Conservation (phyloP, 2,329 filamentous ascomycete species). For the Xylaria sp. region DNA sequence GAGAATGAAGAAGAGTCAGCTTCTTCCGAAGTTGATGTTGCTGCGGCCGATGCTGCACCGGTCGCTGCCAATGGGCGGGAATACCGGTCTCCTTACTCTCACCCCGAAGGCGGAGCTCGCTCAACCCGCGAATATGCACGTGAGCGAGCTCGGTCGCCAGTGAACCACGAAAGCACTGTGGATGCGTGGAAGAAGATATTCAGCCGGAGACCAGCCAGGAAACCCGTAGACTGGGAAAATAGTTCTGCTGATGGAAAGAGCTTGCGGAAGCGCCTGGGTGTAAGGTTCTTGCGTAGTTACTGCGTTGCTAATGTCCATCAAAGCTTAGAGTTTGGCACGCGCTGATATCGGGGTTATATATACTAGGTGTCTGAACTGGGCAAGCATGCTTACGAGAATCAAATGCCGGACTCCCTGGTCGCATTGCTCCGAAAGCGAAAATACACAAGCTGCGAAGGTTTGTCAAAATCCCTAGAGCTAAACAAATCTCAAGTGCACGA, state of each 20-base stretch:
- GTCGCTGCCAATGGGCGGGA: constrained; percentile 12
- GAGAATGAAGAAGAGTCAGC: constrained; percentile 55
- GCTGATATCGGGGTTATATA: constrained; percentile 41
- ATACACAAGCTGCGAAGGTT: constrained; percentile 65
- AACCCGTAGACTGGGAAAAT: constrained; percentile 9
- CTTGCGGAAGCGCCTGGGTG: constrained; percentile 36
- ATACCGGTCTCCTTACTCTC: constrained; percentile 40
- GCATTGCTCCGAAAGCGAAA: constrained; percentile 70
- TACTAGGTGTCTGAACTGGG: constrained; percentile 72
- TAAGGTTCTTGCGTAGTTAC: constrained; percentile 16
- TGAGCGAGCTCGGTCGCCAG: constrained; percentile 11
- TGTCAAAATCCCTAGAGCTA: constrained; percentile 23
- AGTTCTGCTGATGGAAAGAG: constrained; percentile 5
- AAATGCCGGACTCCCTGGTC: constrained; percentile 78
- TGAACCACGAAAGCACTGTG: constrained; percentile 41
- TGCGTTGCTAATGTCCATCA: neutral
- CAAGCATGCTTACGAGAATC: constrained; percentile 76
- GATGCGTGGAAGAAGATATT: constrained; percentile 50
- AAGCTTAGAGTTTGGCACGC: neutral
- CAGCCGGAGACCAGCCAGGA: constrained; percentile 35
- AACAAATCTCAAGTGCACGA: neutral
- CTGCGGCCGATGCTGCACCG: constrained; percentile 11
- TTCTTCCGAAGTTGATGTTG: constrained; percentile 16
- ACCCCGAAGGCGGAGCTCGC: constrained; percentile 19
- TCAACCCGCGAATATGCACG: constrained; percentile 13